Conservation (phyloP, 2,329 filamentous ascomycete species). For the Fusarium sp. region DNA sequence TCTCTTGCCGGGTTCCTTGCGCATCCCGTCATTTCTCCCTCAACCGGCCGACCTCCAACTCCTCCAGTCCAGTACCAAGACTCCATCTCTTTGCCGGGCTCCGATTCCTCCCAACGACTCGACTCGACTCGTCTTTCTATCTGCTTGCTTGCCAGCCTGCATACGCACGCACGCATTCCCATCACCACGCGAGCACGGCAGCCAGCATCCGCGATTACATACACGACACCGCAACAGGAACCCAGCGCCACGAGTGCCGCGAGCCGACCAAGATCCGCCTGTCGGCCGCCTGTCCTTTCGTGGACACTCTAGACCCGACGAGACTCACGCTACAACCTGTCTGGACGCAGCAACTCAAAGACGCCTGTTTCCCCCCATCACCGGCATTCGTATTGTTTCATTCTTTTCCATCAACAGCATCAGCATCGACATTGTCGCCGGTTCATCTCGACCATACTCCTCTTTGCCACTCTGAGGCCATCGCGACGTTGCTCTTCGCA, state of each 20-base stretch:
- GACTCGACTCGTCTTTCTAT: background rate
- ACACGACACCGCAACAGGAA: background rate
- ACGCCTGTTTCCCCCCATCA: constrained; percentile 16
- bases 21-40: constrained; percentile 26
- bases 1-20: constrained; percentile 5
- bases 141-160: background rate
- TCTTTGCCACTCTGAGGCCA: background rate
- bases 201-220: background rate
- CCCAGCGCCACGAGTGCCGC: constrained; percentile 32
- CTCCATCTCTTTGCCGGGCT: constrained; percentile 33
- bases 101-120: constrained; percentile 12
- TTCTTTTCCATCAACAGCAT: background rate
- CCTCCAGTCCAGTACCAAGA: background rate
- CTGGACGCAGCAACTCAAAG: constrained; percentile 8
- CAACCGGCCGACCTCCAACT: background rate
- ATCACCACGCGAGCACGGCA: constrained; percentile 14
- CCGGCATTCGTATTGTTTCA: background rate
- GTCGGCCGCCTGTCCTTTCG: constrained; percentile 18
- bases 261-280: constrained; percentile 5
- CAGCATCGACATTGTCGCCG: background rate
- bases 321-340: constrained; percentile 9
- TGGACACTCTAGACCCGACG: constrained; percentile 13
- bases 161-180: background rate
- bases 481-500: background rate
- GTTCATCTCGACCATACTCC: background rate